Evolutionary conservation across 2,329 filamentous ascomycete genomes (phyloP).

Genomic region (Claviceps pazoutovae): DNA sequence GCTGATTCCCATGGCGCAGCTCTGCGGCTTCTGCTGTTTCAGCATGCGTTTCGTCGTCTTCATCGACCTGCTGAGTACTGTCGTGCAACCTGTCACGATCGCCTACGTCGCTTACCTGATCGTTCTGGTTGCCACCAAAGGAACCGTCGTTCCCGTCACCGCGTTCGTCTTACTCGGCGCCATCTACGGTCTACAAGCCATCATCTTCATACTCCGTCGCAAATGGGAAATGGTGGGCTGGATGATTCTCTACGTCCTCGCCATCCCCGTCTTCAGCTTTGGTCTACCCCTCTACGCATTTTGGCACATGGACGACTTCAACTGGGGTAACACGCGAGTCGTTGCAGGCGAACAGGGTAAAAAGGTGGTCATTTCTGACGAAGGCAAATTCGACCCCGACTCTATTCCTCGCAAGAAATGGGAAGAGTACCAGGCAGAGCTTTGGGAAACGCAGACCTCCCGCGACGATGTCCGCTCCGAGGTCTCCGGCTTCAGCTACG

Average conservation of each 20-base stretch:
- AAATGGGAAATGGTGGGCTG: slow-evolving; percentile 99
- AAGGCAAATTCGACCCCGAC: slow-evolving; percentile 91
- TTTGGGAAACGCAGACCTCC: slow-evolving; percentile 89
- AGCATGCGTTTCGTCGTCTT: slow-evolving; percentile 98
- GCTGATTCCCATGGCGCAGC: slow-evolving; percentile 80
- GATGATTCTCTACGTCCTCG: slow-evolving; percentile 92
- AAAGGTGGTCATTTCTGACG: slow-evolving; percentile 86
- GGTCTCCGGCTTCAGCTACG: slow-evolving; percentile 86
- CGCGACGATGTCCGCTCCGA: slow-evolving; percentile 73
- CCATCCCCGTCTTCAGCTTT: slow-evolving; percentile 84
- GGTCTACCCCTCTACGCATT: slow-evolving; percentile 86
- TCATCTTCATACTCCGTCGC: slow-evolving; percentile 90
- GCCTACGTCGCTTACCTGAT: slow-evolving; percentile 86
- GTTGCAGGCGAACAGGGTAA: slow-evolving; percentile 88
- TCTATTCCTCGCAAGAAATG: slow-evolving; percentile 96
- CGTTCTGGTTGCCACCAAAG: slow-evolving; percentile 49
- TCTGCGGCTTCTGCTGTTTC: slow-evolving; percentile 99
- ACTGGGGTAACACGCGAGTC: slow-evolving; percentile 96
- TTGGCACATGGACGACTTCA: slow-evolving; percentile 99
- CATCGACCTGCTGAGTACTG: slow-evolving; percentile 77
- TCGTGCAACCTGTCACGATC: slow-evolving; percentile 83
- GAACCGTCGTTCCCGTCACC: slow-evolving; percentile 59
- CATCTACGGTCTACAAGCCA: slow-evolving; percentile 93
- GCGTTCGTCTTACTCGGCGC: slow-evolving; percentile 82
- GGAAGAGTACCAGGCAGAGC: slow-evolving; percentile 96